These are phyloP conservation scores for Poa pratensis DNA, from an alignment of 176 grass and related monocot species.

Conservation along the genomic window DNA sequence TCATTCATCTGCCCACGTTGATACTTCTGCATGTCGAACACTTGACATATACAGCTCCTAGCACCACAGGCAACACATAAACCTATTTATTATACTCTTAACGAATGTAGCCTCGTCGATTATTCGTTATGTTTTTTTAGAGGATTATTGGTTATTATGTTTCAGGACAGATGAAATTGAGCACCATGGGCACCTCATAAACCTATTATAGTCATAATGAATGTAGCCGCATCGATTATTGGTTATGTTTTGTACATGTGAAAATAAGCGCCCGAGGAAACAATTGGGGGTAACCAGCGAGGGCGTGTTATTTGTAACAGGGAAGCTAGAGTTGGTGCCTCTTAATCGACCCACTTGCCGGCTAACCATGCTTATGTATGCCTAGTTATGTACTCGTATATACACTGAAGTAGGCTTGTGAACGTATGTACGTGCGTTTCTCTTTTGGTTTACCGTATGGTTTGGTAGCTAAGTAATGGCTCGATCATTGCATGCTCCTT, in stretches of 20 bases:
- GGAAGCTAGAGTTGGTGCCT: not conserved
- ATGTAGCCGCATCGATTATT: no score
- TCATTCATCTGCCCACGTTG: not conserved
- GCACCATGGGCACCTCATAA: no score
- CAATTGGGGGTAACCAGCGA: not conserved
- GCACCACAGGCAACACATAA: not conserved
- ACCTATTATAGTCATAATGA: no score
- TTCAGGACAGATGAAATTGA: not conserved
- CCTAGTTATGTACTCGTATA: not conserved
- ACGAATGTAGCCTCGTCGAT: not conserved
- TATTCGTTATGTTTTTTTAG: not conserved
- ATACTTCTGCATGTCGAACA: slow-evolving; percentile 20
- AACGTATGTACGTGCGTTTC: not conserved
- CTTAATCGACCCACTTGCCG: not conserved
- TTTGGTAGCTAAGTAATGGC: not conserved
- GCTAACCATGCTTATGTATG: not conserved
- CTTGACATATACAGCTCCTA: slow-evolving; percentile 1
- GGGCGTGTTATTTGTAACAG: not conserved
- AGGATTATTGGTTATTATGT: not conserved
- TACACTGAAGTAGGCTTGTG: not conserved
- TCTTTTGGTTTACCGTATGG: not conserved
- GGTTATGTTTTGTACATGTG: no score
- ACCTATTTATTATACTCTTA: not conserved
- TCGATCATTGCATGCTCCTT: slow-evolving; percentile 1
- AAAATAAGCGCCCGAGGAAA: not conserved